Evolutionary conservation across 768 basidiomycete species (phyloP).

Genomic region (Tricholoma terreum): DNA sequence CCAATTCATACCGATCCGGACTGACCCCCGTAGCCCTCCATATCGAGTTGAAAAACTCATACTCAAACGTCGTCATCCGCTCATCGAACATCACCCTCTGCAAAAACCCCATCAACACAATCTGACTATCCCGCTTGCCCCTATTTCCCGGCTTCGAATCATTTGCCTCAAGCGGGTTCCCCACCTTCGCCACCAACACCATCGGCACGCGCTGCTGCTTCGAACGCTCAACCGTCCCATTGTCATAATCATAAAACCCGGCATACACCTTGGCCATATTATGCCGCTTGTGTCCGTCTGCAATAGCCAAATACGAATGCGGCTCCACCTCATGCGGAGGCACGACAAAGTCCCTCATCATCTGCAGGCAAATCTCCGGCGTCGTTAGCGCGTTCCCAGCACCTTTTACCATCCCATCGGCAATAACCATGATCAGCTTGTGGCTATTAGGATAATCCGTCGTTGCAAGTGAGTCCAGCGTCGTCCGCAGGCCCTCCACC

Average conservation of each 20-base stretch:
- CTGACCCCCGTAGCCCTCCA: conserved; percentile 95
- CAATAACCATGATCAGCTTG: conserved; percentile 92
- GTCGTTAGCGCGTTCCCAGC: conserved; percentile 86
- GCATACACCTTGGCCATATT: conserved; percentile 99
- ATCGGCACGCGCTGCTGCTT: conserved; percentile 98
- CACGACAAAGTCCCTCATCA: conserved; percentile 96
- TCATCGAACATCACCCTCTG: conserved; percentile 99
- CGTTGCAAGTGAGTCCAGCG: conserved; percentile 96
- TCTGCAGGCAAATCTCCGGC: conserved; percentile 88
- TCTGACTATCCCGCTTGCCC: conserved; percentile 98
- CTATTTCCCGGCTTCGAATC: conserved; percentile 97
- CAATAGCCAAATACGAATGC: conserved; percentile 97
- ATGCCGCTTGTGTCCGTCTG: conserved; percentile 99
- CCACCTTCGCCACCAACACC: conserved; percentile 92
- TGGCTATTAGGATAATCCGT: conserved; percentile 99
- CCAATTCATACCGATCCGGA: conserved; percentile 93
- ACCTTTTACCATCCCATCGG: conserved; percentile 98
- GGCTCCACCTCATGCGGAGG: conserved; percentile 81
- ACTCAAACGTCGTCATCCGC: conserved; percentile 99
- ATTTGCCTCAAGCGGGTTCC: conserved; percentile 85
- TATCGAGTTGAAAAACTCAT: conserved; percentile 98
- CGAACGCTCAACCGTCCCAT: conserved; percentile 79
- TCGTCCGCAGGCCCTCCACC: conserved; percentile 92
- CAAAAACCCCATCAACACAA: conserved; percentile 95
- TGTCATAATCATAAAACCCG: conserved; percentile 95